Percentiles rank a stretch among this genome's conserved stretches.
phyloP scores from a whole-genome alignment of 495 filamentous ascomycete species.

The Tuber magnatum region DNA sequence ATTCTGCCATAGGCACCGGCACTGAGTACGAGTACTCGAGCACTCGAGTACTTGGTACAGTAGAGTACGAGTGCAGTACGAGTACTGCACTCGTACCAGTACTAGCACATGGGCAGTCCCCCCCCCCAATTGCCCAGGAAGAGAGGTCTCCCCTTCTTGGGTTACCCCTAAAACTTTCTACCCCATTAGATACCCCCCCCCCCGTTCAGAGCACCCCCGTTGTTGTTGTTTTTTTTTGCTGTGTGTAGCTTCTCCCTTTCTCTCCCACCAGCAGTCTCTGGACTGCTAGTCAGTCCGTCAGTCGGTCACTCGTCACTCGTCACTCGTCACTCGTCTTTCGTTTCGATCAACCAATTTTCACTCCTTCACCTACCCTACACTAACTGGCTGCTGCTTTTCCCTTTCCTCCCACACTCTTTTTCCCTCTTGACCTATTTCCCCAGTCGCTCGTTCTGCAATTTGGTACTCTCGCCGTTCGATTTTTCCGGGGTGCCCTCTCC shows the following conservation, averaged over 20 bases:
- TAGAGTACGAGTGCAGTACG: too few species aligned
- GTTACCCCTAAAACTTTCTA: background rate
- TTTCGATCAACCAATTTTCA: constrained; percentile 34
- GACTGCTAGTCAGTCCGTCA: constrained; percentile 12
- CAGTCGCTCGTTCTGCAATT: background rate
- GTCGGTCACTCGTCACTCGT: constrained; percentile 25
- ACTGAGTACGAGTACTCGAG: background rate
- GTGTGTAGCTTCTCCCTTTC: background rate
- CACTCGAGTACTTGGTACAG: too few species aligned
- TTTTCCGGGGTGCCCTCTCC: background rate
- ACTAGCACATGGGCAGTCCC: too few species aligned
- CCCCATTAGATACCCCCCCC: constrained; percentile 9
- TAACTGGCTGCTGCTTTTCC: background rate
- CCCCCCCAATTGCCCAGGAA: background rate
- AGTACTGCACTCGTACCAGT: too few species aligned
- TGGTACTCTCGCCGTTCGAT: background rate
- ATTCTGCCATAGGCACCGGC: background rate
- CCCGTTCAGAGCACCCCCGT: constrained; percentile 23
- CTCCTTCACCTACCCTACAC: constrained; percentile 14
- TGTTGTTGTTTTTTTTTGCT: background rate
- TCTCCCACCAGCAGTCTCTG: background rate
- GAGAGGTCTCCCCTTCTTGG: background rate
- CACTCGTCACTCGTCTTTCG: constrained; percentile 31
- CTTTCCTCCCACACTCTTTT: constrained; percentile 2
- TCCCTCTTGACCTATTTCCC: background rate